Evolutionary conservation across 1,284 basidiomycete species (phyloP).

Genomic region (Pisolithus thermaeus): DNA sequence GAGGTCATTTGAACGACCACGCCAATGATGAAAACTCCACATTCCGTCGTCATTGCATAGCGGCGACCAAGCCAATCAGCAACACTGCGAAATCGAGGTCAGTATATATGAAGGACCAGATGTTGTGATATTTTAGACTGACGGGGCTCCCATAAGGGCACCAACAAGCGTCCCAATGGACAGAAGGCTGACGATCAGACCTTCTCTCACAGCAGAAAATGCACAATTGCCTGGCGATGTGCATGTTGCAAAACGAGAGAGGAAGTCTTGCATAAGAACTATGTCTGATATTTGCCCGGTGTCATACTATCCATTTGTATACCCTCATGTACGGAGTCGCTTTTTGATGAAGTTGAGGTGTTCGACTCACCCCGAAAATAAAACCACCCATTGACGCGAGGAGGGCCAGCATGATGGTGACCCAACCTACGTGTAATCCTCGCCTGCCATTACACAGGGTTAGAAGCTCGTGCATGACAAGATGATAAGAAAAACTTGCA

Average conservation of each 20-base stretch:
- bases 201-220: constrained; percentile 35
- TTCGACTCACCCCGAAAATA: constrained; percentile 49
- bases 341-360: not conserved
- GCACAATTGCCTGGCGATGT: constrained; percentile 38
- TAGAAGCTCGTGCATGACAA: too few species aligned
- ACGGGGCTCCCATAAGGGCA: too few species aligned
- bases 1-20: constrained; percentile 58
- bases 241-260: constrained; percentile 55
- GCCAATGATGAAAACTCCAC: constrained; percentile 62
- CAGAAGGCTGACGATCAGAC: too few species aligned
- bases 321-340: too few species aligned
- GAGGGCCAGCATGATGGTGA: constrained; percentile 61
- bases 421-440: constrained; percentile 51
- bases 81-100: constrained; percentile 62
- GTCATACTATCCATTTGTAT: constrained; percentile 40
- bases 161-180: too few species aligned
- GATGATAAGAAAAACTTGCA: too few species aligned
- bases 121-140: too few species aligned
- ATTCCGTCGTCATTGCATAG: constrained; percentile 67
- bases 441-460: constrained; percentile 2
- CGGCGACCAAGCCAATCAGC: constrained; percentile 68
- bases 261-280: constrained; percentile 70
- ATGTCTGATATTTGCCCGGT: constrained; percentile 79
- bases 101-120: constrained; percentile 31
- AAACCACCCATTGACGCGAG: constrained; percentile 77